Base-by-base conservation (phyloP, 371 early-diverging fungal genomes). In the Mortierella sp. region DNA sequence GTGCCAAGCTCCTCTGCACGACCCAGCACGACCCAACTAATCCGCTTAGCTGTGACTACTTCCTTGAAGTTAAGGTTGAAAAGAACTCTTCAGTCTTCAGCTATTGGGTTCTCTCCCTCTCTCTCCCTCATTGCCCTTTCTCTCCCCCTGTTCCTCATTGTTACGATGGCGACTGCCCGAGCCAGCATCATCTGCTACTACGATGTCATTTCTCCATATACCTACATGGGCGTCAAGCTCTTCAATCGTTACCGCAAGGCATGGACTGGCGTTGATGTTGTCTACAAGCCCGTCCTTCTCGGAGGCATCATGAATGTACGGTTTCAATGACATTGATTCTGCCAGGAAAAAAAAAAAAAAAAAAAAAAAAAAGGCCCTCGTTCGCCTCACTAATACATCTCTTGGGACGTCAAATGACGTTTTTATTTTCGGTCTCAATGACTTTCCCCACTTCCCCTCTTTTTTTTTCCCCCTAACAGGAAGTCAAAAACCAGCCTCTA, bases 121-220 rank as follows among this genome's bases (percentile, higher is more conserved):
- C 9, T 37, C 9, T 9, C 37, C 9, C 37, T 37, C 37, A 5
- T 37, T 37, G 37, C 9, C 37, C 37, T 37, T n/a, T n/a, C n/a
- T n/a, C n/a, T n/a, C n/a, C 37, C 37, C 9, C 37, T 37, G 5
- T 9, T 37, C 37, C 37, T 5, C 37, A 37, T 9, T 37, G 37
- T 37, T 21, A 68, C 19, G 0, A 76, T 77, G 77, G 70, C 66
- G 0, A 43, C 66, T 9, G 43, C 74, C 50, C 72, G 77, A 14
- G 64, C 77, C 51, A 77, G 68, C 48, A 68, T 77, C 44, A 53
- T 66, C 21, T 56, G 59, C 48, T 77, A 72, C 57, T 77, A 72
- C 47, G 77, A 77, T 51, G 23, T 77, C n/a, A 51, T 77, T 59
- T 77, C 77, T 19, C 77, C 77, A 37, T 77, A 77, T 44, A 68